Percentiles rank a stretch among this genome's conserved stretches.
Conservation (phyloP, 352 stramenopile species). For the Globisporangium spinosum region DNA sequence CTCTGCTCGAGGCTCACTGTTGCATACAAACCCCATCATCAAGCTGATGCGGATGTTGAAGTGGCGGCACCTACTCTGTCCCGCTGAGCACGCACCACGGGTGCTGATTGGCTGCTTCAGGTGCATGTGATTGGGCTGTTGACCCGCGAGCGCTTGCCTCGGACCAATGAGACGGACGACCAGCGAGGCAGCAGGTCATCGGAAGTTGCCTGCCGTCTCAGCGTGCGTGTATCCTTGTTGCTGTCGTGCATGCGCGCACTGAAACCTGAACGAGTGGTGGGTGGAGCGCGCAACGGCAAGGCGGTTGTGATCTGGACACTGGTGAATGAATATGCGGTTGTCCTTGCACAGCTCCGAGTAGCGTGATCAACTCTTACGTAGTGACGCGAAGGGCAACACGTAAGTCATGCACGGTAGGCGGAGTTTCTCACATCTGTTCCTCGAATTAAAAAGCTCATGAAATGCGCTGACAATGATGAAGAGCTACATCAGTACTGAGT, state of each 20-base stretch:
- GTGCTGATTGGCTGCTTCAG: not conserved
- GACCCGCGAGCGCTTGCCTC: not conserved
- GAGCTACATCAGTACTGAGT: too few species aligned
- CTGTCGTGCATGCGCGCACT: too few species aligned
- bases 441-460: too few species aligned
- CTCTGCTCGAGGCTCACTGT: not conserved
- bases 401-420: too few species aligned
- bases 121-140: not conserved
- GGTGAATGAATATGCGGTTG: not conserved
- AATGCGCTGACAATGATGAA: too few species aligned
- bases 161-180: slow-evolving; percentile 3
- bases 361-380: too few species aligned
- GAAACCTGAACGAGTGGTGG: too few species aligned
- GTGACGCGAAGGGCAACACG: too few species aligned
- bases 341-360: not conserved
- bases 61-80: not conserved
- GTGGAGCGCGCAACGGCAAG: too few species aligned
- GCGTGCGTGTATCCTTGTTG: too few species aligned
- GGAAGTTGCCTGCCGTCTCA: too few species aligned
- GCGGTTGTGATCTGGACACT: too few species aligned
- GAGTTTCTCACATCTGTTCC: not conserved
- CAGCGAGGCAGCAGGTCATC: not conserved
- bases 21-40: not conserved
- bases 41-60: not conserved
- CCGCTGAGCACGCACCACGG: not conserved